Percentiles rank a stretch among this genome's conserved stretches.
Evolutionary conservation across 179 eudicot species (phyloP).

Genomic region (Heliamphora pulchella): DNA sequence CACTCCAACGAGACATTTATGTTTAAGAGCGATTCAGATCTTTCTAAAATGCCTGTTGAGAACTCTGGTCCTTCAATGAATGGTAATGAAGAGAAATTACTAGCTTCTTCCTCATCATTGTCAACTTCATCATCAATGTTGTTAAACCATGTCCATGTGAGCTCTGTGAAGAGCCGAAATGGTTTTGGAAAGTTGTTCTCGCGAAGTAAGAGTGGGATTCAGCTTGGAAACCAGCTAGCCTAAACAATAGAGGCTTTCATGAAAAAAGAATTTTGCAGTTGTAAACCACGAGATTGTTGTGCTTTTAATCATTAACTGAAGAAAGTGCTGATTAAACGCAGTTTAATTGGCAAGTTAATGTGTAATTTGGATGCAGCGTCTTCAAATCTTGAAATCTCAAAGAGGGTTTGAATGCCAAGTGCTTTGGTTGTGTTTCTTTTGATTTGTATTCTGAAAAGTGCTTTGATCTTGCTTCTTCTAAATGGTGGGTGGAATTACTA

Average conservation of each 20-base stretch:
- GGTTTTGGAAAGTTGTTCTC: slow-evolving; percentile 59
- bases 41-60: slow-evolving; percentile 21
- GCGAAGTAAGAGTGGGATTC: slow-evolving; percentile 36
- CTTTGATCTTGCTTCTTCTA: too few species aligned
- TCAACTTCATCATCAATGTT: slow-evolving; percentile 28
- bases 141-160: slow-evolving; percentile 21
- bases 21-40: slow-evolving; percentile 24
- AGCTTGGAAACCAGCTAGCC: slow-evolving; percentile 30
- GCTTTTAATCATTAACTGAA: neutral
- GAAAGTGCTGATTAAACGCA: slow-evolving; percentile 11
- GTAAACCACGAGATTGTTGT: neutral
- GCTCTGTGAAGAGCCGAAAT: slow-evolving; percentile 32
- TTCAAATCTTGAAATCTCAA: neutral
- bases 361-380: neutral
- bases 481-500: too few species aligned
- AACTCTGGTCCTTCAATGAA: slow-evolving; percentile 23
- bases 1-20: slow-evolving; percentile 37
- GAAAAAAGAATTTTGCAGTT: slow-evolving; percentile 6
- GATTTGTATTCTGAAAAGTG: neutral
- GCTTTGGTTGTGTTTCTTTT: slow-evolving; percentile 3
- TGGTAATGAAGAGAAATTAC: slow-evolving; percentile 29
- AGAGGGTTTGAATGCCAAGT: neutral
- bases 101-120: slow-evolving; percentile 21
- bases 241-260: slow-evolving; percentile 3
- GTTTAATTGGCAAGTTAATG: slow-evolving; percentile 15